A percentile compares a stretch with the other conserved stretches of the same genome.
Evolutionary conservation across 164 flowering plant genomes (phyloP).

Genomic region (Chimonanthus praecox): DNA sequence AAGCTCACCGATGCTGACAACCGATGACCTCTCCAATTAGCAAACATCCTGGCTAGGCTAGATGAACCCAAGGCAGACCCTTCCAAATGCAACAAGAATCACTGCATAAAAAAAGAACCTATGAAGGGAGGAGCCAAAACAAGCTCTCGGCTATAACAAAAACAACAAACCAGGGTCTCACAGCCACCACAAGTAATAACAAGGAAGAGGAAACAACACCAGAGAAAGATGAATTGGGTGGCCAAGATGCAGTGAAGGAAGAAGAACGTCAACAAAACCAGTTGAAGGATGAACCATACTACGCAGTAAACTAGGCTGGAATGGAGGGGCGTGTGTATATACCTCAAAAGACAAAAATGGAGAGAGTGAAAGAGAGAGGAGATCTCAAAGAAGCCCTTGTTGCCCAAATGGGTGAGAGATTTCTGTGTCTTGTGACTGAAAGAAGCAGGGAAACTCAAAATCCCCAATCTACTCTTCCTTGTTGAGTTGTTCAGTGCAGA

Average conservation of each 20-base stretch:
- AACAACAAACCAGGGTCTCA: background rate
- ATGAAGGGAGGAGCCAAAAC: background rate
- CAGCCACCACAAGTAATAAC: background rate
- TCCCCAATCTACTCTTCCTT: no score
- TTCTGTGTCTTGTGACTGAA: background rate
- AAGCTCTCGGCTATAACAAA: background rate
- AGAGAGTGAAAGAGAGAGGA: background rate
- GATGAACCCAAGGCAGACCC: background rate
- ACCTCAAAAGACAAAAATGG: background rate
- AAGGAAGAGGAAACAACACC: conserved; percentile 1
- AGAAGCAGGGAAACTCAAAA: no score
- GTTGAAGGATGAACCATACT: background rate
- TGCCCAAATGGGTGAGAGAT: background rate
- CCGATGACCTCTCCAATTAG: conserved; percentile 14
- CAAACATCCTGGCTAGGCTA: conserved; percentile 14
- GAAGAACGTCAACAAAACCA: background rate
- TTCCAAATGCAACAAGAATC: background rate
- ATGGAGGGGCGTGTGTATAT: background rate
- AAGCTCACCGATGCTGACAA: conserved; percentile 13
- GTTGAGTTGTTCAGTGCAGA: background rate
- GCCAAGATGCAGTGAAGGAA: conserved; percentile 19
- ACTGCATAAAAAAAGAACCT: background rate
- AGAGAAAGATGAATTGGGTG: background rate
- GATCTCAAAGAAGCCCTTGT: background rate
- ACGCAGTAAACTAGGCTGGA: background rate